Percentiles rank a stretch among this genome's conserved stretches.
phyloP scores from a whole-genome alignment of 202 grass and related monocot genomes.

The Setaria italica region DNA sequence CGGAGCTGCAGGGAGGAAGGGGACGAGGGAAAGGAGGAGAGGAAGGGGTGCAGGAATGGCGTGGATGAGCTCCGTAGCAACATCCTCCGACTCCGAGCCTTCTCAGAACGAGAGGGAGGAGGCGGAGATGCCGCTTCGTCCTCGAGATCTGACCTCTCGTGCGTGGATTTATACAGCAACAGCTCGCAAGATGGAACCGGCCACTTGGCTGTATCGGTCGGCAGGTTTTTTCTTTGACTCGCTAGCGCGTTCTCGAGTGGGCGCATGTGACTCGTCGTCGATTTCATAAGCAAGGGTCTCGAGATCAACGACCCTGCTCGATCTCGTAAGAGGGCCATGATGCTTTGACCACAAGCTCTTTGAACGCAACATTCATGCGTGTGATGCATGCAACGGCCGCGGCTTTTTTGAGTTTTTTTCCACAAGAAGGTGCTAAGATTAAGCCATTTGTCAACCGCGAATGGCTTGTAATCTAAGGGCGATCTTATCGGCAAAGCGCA shows the following conservation, averaged over 20 bases:
- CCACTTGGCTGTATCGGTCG: not conserved
- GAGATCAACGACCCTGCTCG: not conserved
- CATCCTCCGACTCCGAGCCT: slow-evolving; percentile 36
- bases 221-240: not conserved
- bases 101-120: too few relatives aligned
- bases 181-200: not conserved
- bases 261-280: slow-evolving; percentile 38
- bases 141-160: slow-evolving; percentile 41
- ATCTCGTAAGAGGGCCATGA: not conserved
- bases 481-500: slow-evolving; percentile 29
- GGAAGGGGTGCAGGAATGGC: slow-evolving; percentile 55
- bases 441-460: not conserved
- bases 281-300: not conserved
- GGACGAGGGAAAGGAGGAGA: not conserved
- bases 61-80: slow-evolving; percentile 72
- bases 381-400: not conserved
- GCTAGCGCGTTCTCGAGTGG: not conserved
- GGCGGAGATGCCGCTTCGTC: not conserved
- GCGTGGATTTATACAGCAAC: slow-evolving; percentile 9
- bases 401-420: not conserved
- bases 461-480: not conserved
- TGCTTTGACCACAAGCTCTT: not conserved
- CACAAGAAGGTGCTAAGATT: not conserved
- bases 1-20: slow-evolving; percentile 49
- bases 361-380: not conserved